Evolutionary conservation across 2,329 filamentous ascomycete species (phyloP), one percentile per base, ranked within the genome.

Genomic region (Colletotrichum lini): DNA sequence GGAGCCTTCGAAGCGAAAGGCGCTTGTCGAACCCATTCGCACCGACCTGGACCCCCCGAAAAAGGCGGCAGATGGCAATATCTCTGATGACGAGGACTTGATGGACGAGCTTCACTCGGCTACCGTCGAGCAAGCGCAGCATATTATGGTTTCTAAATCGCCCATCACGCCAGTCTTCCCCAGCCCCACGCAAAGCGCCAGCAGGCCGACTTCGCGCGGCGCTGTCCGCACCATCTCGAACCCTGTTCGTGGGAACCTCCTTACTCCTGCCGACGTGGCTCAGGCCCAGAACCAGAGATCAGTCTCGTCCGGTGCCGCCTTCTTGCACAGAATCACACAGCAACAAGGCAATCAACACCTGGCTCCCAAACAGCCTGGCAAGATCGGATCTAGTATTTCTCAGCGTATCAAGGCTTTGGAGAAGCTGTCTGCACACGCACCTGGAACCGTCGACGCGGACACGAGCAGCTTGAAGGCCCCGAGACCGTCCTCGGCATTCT

Each of bases 371-470:
- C 97, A 95, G 79, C 69, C 69, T 44, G 87, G 92, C 74, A 96
- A 94, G 77, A 89, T 98, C 30, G 95, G 94, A 9, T 95, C 93
- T 10, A 95, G 94, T 75, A 98, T 99, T 72, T 97, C 96, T 3
- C 94, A 96, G 80, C 92, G 96, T 52, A 98, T 98, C 80, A 97
- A 98, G 81, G 95, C 95, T 8, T 85, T 99, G 64, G 94, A 98
- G 79, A 95, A 94, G 80, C 87, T 96, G 74, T 87, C 91, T 70
- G 82, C 86, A 78, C 78, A 79, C 78, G 73, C 80, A 54, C 75
- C 79, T 12, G 73, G 78, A 67, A 73, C 75, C 12, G 76, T 72
- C 5, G 81, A 81, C 3, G 44, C 74, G 5, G 75, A 74, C 6
- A 42, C 68, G 15, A 65, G 54, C 26, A 63, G 50, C 38, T 64